phyloP scores from a whole-genome alignment of 2,329 filamentous ascomycete species.

The Nectriaceae sp. region DNA sequence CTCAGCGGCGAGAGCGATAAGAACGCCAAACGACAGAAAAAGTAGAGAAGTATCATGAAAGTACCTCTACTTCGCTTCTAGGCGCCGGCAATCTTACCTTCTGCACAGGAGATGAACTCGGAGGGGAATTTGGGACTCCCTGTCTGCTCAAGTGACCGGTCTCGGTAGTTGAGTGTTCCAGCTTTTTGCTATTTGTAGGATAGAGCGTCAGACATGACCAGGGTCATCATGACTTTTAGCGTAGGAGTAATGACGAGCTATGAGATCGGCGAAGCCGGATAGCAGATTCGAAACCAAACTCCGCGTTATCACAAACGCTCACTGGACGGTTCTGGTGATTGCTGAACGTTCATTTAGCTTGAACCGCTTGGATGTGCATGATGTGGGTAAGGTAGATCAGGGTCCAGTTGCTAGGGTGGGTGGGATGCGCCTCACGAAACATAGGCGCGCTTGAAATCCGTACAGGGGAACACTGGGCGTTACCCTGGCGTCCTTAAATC shows the following conservation, averaged over 20 bases:
- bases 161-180: too few species aligned
- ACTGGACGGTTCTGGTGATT: background rate
- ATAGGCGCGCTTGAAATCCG: too few species aligned
- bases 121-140: too few species aligned
- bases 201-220: too few species aligned
- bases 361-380: background rate
- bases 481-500: too few species aligned
- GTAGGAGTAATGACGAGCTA: background rate
- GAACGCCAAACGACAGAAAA: slow-evolving; percentile 59
- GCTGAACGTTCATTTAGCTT: background rate
- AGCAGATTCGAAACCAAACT: background rate
- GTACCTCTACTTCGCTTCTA: slow-evolving; percentile 23
- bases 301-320: background rate
- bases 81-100: slow-evolving; percentile 12
- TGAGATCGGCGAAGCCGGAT: background rate
- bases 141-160: too few species aligned
- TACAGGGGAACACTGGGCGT: too few species aligned
- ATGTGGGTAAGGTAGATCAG: too few species aligned
- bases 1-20: slow-evolving; percentile 70
- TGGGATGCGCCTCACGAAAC: too few species aligned
- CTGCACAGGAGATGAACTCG: too few species aligned
- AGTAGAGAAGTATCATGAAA: slow-evolving; percentile 32
- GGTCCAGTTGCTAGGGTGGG: too few species aligned
- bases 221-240: background rate
- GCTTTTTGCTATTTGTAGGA: too few species aligned